Evolutionary conservation across 2,329 filamentous ascomycete species (phyloP), one percentile per base, ranked within the genome.

Genomic region (Ophiocordyceps australis): DNA sequence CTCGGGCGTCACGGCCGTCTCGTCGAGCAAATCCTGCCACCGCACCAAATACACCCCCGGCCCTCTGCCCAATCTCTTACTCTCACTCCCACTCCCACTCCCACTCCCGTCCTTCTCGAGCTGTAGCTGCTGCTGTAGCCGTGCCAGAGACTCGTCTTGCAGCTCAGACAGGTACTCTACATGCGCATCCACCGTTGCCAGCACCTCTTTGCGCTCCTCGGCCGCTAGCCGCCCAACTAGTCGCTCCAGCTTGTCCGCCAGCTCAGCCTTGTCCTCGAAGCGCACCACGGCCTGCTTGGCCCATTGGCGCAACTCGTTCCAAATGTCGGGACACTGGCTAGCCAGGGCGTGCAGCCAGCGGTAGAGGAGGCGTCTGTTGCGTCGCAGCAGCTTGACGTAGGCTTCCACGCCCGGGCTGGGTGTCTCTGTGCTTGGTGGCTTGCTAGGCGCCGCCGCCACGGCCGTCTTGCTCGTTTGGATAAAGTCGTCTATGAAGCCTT

Each of bases 21-120:
- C 54, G 41, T 83, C 73, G 4, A 85, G 54, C 6, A 83, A 54
- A 1, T 64, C 55, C 42, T 82, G 74, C 78, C 79, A 85, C 25
- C 70, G 62, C 2, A 66, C 59, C 14, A 83, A 62, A 40, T 77
- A 85, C 24, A 76, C 65, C 2, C 79, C 79, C 0, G 79, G 77
- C 0, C 76, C 77, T 10, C 10, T 7, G 17, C 7, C 17, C n/a
- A n/a, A n/a, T n/a, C n/a, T n/a, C n/a, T n/a, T n/a, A n/a, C n/a
- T n/a, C n/a, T n/a, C n/a, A n/a, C n/a, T n/a, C n/a, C n/a, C n/a
- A n/a, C n/a, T n/a, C n/a, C n/a, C n/a, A n/a, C n/a, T n/a, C n/a
- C n/a, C n/a, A n/a, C n/a, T n/a, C n/a, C n/a, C n/a, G 14, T 57
- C 59, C 27, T 62, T 38, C 26, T 30, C 62, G 19, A 52, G 26